Evolutionary conservation across 345 rosid genomes (phyloP).

Genomic region (Lenwebbia sp.): DNA sequence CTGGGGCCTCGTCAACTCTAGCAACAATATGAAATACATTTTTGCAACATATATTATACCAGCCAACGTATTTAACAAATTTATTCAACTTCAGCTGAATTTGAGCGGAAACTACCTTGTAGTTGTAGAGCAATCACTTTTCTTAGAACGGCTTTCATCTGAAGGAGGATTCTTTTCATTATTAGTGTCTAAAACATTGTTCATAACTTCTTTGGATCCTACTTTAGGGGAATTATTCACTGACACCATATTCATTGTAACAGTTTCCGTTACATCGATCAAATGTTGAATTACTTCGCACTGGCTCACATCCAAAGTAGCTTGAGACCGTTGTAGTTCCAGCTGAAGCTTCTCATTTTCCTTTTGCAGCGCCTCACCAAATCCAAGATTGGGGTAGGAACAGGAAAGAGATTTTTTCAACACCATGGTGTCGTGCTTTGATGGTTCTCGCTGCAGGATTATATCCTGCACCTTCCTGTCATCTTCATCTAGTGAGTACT

Average conservation of each 20-base stretch:
- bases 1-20: neutral
- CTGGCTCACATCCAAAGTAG: constrained; percentile 16
- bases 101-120: constrained; percentile 7
- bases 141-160: constrained; percentile 4
- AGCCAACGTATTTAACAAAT: neutral
- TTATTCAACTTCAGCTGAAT: neutral
- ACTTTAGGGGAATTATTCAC: constrained; percentile 1
- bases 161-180: constrained; percentile 8
- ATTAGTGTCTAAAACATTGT: constrained; percentile 5
- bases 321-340: constrained; percentile 22
- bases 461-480: constrained; percentile 17
- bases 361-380: constrained; percentile 21
- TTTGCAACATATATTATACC: neutral
- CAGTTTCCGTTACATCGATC: constrained; percentile 11
- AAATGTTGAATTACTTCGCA: constrained; percentile 31
- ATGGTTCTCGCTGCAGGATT: constrained; percentile 14
- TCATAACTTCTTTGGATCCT: constrained; percentile 14
- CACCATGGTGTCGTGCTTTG: constrained; percentile 15
- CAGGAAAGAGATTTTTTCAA: constrained; percentile 21
- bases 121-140: constrained; percentile 6
- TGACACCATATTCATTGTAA: neutral
- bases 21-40: neutral
- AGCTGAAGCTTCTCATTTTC: constrained; percentile 22
- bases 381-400: constrained; percentile 18
- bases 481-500: constrained; percentile 25